A percentile compares a stretch with the other conserved stretches of the same genome.
These are phyloP conservation scores for Alternaria burnsii DNA, from an alignment of 2,329 filamentous ascomycete species.

Conservation along the genomic window DNA sequence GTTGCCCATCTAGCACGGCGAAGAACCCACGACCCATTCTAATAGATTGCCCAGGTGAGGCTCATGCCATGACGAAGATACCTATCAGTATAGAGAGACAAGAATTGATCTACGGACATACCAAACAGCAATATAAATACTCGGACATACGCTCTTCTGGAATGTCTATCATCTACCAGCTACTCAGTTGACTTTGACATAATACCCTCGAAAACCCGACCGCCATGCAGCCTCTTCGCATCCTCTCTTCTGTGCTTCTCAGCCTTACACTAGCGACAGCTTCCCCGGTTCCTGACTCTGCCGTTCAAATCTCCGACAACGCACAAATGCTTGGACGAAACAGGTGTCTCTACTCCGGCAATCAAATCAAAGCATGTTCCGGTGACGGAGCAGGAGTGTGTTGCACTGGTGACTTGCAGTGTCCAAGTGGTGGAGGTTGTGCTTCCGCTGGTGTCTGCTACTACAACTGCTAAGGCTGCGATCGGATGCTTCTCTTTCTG, in stretches of 20 bases:
- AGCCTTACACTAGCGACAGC: neutral
- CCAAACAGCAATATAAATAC: neutral
- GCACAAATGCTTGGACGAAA: neutral
- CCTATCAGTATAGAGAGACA: neutral
- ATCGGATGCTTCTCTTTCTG: neutral
- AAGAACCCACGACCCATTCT: neutral
- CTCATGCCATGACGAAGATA: neutral
- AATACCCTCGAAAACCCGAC: neutral
- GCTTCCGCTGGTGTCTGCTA: neutral
- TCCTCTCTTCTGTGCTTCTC: neutral
- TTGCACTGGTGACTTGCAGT: neutral
- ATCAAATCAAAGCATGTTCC: neutral
- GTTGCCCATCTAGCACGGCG: neutral
- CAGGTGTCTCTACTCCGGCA: neutral
- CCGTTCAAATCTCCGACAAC: neutral
- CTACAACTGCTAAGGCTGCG: neutral
- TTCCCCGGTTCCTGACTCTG: neutral
- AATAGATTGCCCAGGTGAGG: neutral
- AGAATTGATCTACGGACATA: neutral
- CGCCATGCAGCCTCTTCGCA: neutral
- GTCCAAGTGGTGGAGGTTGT: neutral
- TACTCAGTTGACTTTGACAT: neutral
- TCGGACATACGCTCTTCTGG: neutral
- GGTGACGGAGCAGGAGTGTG: neutral
- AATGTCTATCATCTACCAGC: neutral